A percentile compares a stretch with the other conserved stretches of the same genome.
phyloP scores from a whole-genome alignment of 495 filamentous ascomycete species.

The Recurvomyces mirabilis region DNA sequence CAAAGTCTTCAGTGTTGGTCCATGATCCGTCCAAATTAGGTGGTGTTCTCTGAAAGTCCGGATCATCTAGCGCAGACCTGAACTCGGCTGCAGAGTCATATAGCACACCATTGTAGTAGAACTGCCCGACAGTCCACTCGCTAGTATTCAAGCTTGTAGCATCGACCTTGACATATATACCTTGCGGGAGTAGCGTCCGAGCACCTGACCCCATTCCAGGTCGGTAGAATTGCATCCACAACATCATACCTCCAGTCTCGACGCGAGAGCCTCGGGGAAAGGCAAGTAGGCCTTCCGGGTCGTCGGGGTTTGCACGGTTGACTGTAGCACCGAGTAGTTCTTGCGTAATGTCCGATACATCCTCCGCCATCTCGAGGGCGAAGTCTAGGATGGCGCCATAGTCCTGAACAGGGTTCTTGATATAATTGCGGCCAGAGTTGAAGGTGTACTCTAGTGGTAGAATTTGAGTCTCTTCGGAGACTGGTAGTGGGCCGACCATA shows the following conservation, averaged over 20 bases:
- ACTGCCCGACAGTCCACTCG: conserved; percentile 37
- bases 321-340: conserved; percentile 23
- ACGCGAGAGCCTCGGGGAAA: conserved; percentile 10
- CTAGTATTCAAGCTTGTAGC: conserved; percentile 9
- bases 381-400: conserved; percentile 21
- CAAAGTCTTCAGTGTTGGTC: conserved; percentile 29
- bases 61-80: conserved; percentile 31
- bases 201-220: conserved; percentile 12
- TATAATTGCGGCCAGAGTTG: conserved; percentile 33
- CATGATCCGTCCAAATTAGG: conserved; percentile 38
- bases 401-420: conserved; percentile 28
- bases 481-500: conserved; percentile 39
- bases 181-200: conserved; percentile 15
- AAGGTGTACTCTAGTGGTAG: conserved; percentile 24
- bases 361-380: conserved; percentile 23
- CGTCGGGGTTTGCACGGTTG: conserved; percentile 8
- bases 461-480: conserved; percentile 18
- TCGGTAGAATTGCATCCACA: conserved; percentile 19
- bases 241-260: conserved; percentile 8
- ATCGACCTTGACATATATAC: conserved; percentile 17
- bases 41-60: conserved; percentile 35
- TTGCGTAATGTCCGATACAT: conserved; percentile 32
- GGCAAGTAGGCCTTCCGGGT: conserved; percentile 13
- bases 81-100: conserved; percentile 39
- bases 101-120: conserved; percentile 41